Conservation (phyloP, 192 early-diverging fungal genomes). For the Coemansia sp. region DNA sequence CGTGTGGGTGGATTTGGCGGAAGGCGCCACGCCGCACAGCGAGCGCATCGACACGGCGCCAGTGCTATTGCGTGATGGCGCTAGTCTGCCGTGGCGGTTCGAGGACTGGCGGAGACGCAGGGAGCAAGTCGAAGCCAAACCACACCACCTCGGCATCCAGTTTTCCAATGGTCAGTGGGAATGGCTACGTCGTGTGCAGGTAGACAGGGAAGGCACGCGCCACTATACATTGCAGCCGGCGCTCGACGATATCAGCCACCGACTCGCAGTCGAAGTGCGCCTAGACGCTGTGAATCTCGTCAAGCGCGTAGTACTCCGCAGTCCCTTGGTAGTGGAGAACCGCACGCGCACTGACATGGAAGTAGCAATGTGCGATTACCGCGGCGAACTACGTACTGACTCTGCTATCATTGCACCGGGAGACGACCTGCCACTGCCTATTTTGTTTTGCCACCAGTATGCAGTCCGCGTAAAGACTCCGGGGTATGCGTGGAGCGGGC, state of each 20-base stretch:
- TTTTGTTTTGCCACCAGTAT: slow-evolving; percentile 82
- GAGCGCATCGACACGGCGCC: slow-evolving; percentile 69
- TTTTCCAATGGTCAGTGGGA: slow-evolving; percentile 89
- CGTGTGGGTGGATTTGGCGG: slow-evolving; percentile 82
- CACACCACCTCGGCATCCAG: slow-evolving; percentile 85
- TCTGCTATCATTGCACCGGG: slow-evolving; percentile 66
- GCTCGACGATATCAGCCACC: slow-evolving; percentile 77
- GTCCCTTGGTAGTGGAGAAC: slow-evolving; percentile 83
- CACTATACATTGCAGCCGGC: slow-evolving; percentile 84
- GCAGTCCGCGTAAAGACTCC: slow-evolving; percentile 78
- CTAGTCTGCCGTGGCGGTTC: slow-evolving; percentile 90
- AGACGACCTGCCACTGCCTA: slow-evolving; percentile 84
- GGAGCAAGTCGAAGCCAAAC: slow-evolving; percentile 69
- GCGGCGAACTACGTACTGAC: slow-evolving; percentile 59
- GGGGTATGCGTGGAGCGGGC: slow-evolving; percentile 81
- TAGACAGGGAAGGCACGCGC: slow-evolving; percentile 87
- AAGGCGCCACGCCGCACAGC: slow-evolving; percentile 26
- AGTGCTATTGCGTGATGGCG: slow-evolving; percentile 69
- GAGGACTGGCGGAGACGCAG: slow-evolving; percentile 94
- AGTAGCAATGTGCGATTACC: slow-evolving; percentile 73
- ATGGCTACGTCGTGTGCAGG: slow-evolving; percentile 83
- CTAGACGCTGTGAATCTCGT: slow-evolving; percentile 76
- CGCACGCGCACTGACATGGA: slow-evolving; percentile 78
- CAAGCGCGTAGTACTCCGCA: slow-evolving; percentile 92
- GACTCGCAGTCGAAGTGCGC: slow-evolving; percentile 85